Base-by-base conservation (phyloP, 2,329 filamentous ascomycete species). In the Trichoderma arundinaceum region DNA sequence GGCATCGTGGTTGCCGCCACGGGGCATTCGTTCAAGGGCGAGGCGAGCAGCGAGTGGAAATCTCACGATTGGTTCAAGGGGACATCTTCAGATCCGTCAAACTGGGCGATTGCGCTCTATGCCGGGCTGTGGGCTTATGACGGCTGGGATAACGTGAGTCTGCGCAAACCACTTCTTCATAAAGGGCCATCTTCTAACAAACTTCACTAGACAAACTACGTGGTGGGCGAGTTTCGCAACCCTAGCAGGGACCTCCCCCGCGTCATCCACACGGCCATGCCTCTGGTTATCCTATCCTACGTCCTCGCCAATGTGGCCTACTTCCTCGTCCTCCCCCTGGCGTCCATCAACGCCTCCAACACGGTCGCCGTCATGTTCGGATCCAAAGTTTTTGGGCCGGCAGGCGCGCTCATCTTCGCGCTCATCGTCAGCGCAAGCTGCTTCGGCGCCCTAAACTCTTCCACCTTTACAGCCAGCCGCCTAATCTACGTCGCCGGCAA, bases 101-200 rank as follows among this genome's bases (percentile, higher is more conserved):
- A 89, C 70, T 98, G 94, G 91, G 95, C 95, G 3, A 90, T 99
- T 53, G 95, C 95, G 0, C 80, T 99, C 53, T 99, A 99, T 76
- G 94, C 93, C 15, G 95, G 95, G 8, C 84, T 99, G 5, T 99
- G 95, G 95, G 95, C 95, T 0, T 99, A 95, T 78, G 95, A 99
- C 75, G 95, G 95, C 35, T 99, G 95, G 95, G 95, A 99, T 76
- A 99, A 99, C 77, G 92, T 95, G 80, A 81, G 90, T 83, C 22
- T 49, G 32, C 28, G 7, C 33, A 8, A 35, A 52, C 13, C 9
- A 63, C n/a, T 6, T 41, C 43, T 61, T 51, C 2, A 61, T 35
- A 46, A 15, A 15, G 17, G 35, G 13, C 33, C 9, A 12, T 22
- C n/a, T 33, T 13, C 52, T 65, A 46, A 60, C 39, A 44, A 41